phyloP scores from a whole-genome alignment of 2,329 filamentous ascomycete species.

The Nigrospora osmanthi region DNA sequence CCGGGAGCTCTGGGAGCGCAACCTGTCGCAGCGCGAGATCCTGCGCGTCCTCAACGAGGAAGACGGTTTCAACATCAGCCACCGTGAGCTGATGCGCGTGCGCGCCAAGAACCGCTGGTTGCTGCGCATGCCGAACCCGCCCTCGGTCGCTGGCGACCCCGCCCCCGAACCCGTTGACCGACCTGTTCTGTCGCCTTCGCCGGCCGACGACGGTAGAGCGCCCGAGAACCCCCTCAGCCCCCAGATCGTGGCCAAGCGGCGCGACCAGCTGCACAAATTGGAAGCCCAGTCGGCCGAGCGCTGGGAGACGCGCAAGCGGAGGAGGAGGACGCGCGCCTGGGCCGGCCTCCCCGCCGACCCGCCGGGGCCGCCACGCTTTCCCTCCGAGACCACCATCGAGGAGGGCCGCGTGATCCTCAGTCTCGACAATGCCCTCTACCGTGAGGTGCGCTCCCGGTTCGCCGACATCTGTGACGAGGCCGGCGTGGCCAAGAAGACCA shows the following conservation, averaged over 20 bases:
- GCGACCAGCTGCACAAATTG: conserved; percentile 44
- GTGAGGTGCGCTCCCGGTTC: conserved; percentile 57
- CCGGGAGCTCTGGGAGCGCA: conserved; percentile 71
- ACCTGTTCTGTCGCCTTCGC: too few species aligned
- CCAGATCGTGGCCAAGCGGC: conserved; percentile 37
- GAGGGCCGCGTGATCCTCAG: conserved; percentile 65
- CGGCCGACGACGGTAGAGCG: too few species aligned
- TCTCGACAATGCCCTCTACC: conserved; percentile 57
- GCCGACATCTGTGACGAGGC: conserved; percentile 61
- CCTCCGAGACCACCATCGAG: conserved; percentile 75
- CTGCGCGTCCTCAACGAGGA: conserved; percentile 60
- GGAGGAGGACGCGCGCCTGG: conserved; percentile 61
- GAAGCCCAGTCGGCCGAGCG: conserved; percentile 54
- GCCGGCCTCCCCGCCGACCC: conserved; percentile 61
- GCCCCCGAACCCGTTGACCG: too few species aligned
- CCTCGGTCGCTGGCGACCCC: neutral
- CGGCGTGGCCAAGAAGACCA: conserved; percentile 66
- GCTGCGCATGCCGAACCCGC: conserved; percentile 51
- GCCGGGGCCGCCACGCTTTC: conserved; percentile 63
- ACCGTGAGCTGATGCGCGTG: conserved; percentile 62
- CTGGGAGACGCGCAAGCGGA: conserved; percentile 56
- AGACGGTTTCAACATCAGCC: conserved; percentile 62
- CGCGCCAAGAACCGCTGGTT: conserved; percentile 62
- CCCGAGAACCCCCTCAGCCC: neutral
- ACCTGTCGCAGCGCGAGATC: conserved; percentile 67